A percentile compares a stretch with the other conserved stretches of the same genome.
phyloP scores from a whole-genome alignment of 2,329 filamentous ascomycete genomes.

The Claviceps pazoutovae region DNA sequence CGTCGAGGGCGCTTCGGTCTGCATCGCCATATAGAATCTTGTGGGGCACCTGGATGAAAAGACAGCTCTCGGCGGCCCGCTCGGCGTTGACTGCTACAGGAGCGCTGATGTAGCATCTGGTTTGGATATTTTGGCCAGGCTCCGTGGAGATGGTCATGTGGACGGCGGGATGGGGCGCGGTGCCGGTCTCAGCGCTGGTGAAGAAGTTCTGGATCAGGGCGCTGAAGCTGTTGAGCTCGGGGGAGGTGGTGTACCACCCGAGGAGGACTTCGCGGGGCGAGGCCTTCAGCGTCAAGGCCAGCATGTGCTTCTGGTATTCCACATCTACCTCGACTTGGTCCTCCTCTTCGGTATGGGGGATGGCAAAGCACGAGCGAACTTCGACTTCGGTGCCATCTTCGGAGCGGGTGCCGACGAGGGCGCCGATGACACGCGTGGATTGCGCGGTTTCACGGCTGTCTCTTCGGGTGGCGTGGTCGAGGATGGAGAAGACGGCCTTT shows the following conservation, averaged over 20 bases:
- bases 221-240: conserved; percentile 95
- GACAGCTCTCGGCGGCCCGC: conserved; percentile 86
- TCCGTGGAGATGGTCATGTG: conserved; percentile 91
- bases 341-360: conserved; percentile 94
- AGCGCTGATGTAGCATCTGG: conserved; percentile 86
- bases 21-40: conserved; percentile 78
- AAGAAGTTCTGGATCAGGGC: conserved; percentile 99
- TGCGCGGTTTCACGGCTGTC: conserved; percentile 55
- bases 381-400: conserved; percentile 96
- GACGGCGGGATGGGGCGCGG: conserved; percentile 91
- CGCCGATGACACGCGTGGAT: conserved; percentile 92
- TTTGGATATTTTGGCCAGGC: conserved; percentile 76
- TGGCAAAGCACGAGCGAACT: conserved; percentile 92
- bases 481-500: conserved; percentile 58
- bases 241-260: conserved; percentile 95
- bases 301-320: conserved; percentile 99
- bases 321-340: conserved; percentile 99
- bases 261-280: conserved; percentile 88
- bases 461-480: conserved; percentile 88
- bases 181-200: conserved; percentile 89
- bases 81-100: conserved; percentile 91
- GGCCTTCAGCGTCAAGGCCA: conserved; percentile 83
- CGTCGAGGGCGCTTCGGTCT: conserved; percentile 55
- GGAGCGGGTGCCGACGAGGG: conserved; percentile 79
- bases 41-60: conserved; percentile 95